Conservation (phyloP, 495 filamentous ascomycete genomes). For the Hypoxylon perforatum region DNA sequence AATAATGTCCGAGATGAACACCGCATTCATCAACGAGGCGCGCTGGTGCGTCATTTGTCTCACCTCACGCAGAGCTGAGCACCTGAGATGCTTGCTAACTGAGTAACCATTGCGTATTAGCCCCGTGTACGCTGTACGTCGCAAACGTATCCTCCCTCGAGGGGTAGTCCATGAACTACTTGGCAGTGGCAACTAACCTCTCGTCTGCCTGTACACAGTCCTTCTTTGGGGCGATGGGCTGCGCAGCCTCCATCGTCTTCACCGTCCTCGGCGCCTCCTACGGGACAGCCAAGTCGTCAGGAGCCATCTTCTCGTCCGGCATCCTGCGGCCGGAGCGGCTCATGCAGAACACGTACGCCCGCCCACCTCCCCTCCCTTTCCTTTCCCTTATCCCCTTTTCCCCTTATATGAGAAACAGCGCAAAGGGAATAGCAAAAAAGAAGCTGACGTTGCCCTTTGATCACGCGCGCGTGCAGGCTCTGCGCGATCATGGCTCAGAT, state of each 20-base stretch:
- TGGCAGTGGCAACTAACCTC: constrained; percentile 14
- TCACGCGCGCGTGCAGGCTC: constrained; percentile 54
- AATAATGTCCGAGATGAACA: constrained; percentile 28
- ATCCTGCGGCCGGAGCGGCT: constrained; percentile 76
- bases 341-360: constrained; percentile 72
- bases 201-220: constrained; percentile 42
- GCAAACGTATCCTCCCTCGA: neutral
- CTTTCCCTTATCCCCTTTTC: constrained; percentile 10
- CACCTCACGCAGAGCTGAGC: neutral
- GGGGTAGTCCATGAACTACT: neutral
- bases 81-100: constrained; percentile 26
- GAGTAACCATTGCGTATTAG: constrained; percentile 33
- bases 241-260: constrained; percentile 73
- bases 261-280: constrained; percentile 85
- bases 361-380: neutral
- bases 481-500: constrained; percentile 85
- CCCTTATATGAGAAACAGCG: constrained; percentile 28
- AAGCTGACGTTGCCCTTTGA: constrained; percentile 11
- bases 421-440: constrained; percentile 7
- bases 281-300: constrained; percentile 84
- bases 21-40: constrained; percentile 28
- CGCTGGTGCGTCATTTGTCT: constrained; percentile 39
- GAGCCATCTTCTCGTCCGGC: constrained; percentile 78
- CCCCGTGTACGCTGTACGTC: constrained; percentile 57
- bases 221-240: constrained; percentile 63